Conservation (phyloP, 2,329 filamentous ascomycete genomes). For the Lachnellula hyalina region DNA sequence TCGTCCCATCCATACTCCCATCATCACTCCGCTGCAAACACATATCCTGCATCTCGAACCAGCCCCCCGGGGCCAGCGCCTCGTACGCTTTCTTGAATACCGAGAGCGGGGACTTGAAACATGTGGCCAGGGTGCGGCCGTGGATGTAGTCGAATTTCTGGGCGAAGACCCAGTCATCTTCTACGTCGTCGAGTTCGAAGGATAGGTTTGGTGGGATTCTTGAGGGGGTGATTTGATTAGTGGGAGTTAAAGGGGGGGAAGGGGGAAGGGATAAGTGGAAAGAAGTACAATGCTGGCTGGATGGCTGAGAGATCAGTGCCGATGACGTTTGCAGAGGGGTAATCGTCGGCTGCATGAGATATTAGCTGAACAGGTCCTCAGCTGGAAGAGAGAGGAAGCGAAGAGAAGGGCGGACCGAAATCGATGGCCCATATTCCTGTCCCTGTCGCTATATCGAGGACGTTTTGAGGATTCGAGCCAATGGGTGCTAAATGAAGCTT, state of each 20-base stretch:
- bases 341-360: constrained; percentile 10
- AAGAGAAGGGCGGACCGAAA: constrained; percentile 22
- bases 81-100: constrained; percentile 26
- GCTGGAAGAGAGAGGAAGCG: not conserved
- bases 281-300: constrained; percentile 25
- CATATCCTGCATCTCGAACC: not conserved
- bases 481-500: constrained; percentile 18
- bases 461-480: not conserved
- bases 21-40: not conserved
- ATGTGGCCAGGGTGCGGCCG: constrained; percentile 37
- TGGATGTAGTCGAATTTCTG: constrained; percentile 48
- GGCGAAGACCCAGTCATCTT: constrained; percentile 43
- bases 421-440: constrained; percentile 28
- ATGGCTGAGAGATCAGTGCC: constrained; percentile 30
- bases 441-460: constrained; percentile 31
- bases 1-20: not conserved
- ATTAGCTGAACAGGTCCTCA: not conserved
- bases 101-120: constrained; percentile 31
- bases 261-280: no score
- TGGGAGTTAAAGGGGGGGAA: no score
- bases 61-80: not conserved
- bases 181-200: constrained; percentile 48
- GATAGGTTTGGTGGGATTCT: constrained; percentile 42
- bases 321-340: constrained; percentile 26
- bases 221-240: not conserved